These are phyloP conservation scores for Hypoxylon sp. DNA, from an alignment of 2,329 filamentous ascomycete genomes.

Conservation along the genomic window DNA sequence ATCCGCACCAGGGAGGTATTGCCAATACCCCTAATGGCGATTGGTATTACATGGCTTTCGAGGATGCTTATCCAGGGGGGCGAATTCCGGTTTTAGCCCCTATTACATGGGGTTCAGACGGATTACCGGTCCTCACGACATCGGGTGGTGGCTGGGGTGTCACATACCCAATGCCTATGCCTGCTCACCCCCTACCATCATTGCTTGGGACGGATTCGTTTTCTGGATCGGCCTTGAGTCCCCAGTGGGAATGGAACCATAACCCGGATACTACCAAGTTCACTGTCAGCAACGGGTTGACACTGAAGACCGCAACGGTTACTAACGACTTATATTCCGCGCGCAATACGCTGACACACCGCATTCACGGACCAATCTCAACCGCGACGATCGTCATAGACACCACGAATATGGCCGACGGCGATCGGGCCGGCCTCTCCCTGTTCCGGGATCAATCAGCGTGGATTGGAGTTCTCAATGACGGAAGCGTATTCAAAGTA, in stretches of 20 bases:
- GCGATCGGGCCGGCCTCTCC: slow-evolving; percentile 4
- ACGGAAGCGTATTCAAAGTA: background rate
- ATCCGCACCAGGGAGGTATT: slow-evolving; percentile 14
- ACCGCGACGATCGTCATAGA: slow-evolving; percentile 11
- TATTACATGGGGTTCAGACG: slow-evolving; percentile 12
- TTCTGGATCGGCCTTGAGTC: background rate
- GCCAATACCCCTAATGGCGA: slow-evolving; percentile 15
- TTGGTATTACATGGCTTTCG: slow-evolving; percentile 17
- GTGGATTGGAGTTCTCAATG: slow-evolving; percentile 4
- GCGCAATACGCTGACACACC: slow-evolving; percentile 16
- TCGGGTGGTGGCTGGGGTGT: slow-evolving; percentile 2
- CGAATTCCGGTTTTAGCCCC: slow-evolving; percentile 12
- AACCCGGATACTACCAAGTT: slow-evolving; percentile 13
- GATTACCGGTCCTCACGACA: slow-evolving; percentile 1
- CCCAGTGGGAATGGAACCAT: slow-evolving; percentile 17
- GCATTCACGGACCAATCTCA: slow-evolving; percentile 8
- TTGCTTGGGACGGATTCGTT: slow-evolving; percentile 6
- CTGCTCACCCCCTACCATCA: slow-evolving; percentile 1
- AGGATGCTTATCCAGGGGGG: slow-evolving; percentile 13
- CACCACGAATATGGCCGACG: slow-evolving; percentile 4
- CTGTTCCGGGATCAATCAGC: slow-evolving; percentile 14
- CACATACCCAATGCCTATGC: slow-evolving; percentile 11
- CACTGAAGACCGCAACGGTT: slow-evolving; percentile 5
- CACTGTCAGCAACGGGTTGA: background rate
- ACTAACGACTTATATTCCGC: slow-evolving; percentile 10